Evolutionary conservation across 163 green algal genomes (phyloP), one percentile per base, ranked within the genome.

Genomic region (Picocystis sp.): DNA sequence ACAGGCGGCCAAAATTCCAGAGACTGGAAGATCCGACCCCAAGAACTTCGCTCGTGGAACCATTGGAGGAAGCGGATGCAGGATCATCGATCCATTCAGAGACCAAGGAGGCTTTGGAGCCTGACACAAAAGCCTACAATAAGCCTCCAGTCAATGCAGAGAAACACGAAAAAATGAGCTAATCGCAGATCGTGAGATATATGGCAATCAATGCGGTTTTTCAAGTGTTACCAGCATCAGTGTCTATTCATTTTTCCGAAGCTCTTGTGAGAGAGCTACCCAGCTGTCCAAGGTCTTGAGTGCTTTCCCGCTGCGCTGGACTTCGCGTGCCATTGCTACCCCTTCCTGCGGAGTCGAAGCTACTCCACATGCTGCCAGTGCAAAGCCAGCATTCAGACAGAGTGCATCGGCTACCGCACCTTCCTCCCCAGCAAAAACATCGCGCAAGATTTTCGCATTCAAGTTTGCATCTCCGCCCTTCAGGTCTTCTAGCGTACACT

Each of bases 351-450:
- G 68, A 25, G 29, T 71, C 15, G 66, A 73, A 2, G 93, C 65
- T 34, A 79, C 47, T 2, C 60, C 66, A 34, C 53, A 63, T 1
- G 87, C 84, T 6, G 80, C 82, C 21, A 97, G 70, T 15, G 87
- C 88, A 15, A 92, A 85, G 10, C 59, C 67, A 22, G 60, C 67
- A 48, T 70, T 70, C 9, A 94, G 69, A 52, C 79, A 77, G 22
- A 97, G 71, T 12, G 87, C 86, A 55, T 99, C 88, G 1, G 90
- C 88, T 1, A 97, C 81, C 2, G 71, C 51, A 45, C 81, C 77
- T 35, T 62, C 52, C 58, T 81, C 56, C 2, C 91, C 91, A 2
- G 66, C 85, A 73, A 99, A 91, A 29, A 88, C 81, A 47, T 94
- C 86, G 23, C 63, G 55, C 47, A 78, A 56, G 14, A 97, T 92